Base-by-base conservation (phyloP, 2,329 filamentous ascomycete species). In the Fusarium papillatum region DNA sequence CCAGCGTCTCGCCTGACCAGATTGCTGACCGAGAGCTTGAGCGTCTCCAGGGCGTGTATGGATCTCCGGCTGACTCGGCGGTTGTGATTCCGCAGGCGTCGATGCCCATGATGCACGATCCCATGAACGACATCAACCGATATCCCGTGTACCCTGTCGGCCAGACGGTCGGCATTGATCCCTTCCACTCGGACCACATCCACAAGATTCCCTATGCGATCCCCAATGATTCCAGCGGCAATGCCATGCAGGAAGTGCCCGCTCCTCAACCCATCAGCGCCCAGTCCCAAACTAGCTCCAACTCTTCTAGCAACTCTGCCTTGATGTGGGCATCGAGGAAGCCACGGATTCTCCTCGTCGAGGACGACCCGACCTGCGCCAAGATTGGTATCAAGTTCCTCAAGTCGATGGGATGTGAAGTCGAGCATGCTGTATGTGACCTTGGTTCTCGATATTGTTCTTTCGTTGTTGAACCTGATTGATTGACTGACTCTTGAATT, bases 181-280 rank as follows among this genome's bases (percentile, higher is more conserved):
- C 96, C 2, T 97, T 98, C 89, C 96, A 96, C 81, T 94, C 95
- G 78, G 96, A 98, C 79, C 95, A 98, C 81, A 95, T 98, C 81
- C 92, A 96, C 85, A 98, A 98, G 82, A 97, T 98, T 68, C 95
- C 96, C 0, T 98, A 98, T 81, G 84, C 95, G 91, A 84, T 87
- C 19, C 88, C 94, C 4, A 95, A 94, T 69, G 88, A 88, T 63
- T 85, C 88, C 4, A 86, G 82, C 57, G 77, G 74, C 38, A 78
- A 78, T 50, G 72, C 76, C 34, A 73, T 80, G 77, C 82, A 86
- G 61, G 82, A 84, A 22, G 84, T 88, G 66, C 83, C 85, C 71
- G 81, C 86, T n/a, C 84, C 86, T 19, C 79, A 82, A 24, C 78
- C 79, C 43, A 81, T 81, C 74, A 83, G 76, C 69, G 79, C 66